A percentile compares a stretch with the other conserved stretches of the same genome.
Conservation (phyloP, 2,329 filamentous ascomycete genomes). For the Clonostachys rhizophaga region DNA sequence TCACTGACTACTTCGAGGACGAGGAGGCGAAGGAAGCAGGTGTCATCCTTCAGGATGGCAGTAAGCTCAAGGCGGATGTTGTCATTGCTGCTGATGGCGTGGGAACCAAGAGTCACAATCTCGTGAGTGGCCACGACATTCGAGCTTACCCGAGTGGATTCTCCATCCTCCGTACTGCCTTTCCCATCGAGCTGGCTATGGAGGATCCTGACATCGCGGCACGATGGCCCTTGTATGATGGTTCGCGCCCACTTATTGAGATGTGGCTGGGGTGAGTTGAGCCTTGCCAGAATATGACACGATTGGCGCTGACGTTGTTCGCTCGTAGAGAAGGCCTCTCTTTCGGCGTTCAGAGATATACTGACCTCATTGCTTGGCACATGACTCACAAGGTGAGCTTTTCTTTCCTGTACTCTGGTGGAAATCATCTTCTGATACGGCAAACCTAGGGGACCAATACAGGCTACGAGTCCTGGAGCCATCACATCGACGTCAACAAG, state of each 20-base stretch:
- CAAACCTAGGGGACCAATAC: slow-evolving; percentile 44
- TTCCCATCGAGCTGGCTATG: slow-evolving; percentile 31
- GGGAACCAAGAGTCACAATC: slow-evolving; percentile 41
- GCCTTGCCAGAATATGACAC: too few species aligned
- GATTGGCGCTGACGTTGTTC: too few species aligned
- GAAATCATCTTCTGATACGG: slow-evolving; percentile 51
- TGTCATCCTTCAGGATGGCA: neutral
- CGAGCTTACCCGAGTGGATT: neutral
- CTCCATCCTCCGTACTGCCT: neutral
- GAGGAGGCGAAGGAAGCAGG: neutral
- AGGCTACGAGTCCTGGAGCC: slow-evolving; percentile 45
- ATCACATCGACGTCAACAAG: slow-evolving; percentile 13
- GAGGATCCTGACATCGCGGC: slow-evolving; percentile 28
- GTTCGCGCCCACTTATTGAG: slow-evolving; percentile 12
- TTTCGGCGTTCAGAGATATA: slow-evolving; percentile 7
- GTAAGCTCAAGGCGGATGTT: neutral
- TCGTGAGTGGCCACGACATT: slow-evolving; percentile 8
- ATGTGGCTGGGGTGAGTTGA: too few species aligned
- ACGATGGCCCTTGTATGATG: neutral
- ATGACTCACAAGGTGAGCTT: neutral
- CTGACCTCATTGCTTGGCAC: slow-evolving; percentile 40
- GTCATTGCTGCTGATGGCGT: neutral
- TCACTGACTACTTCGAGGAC: slow-evolving; percentile 51
- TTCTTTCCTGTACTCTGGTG: slow-evolving; percentile 14
- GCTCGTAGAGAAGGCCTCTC: too few species aligned